Base-by-base conservation (phyloP, 2,329 filamentous ascomycete species). In the Aphanoascus verrucosus region DNA sequence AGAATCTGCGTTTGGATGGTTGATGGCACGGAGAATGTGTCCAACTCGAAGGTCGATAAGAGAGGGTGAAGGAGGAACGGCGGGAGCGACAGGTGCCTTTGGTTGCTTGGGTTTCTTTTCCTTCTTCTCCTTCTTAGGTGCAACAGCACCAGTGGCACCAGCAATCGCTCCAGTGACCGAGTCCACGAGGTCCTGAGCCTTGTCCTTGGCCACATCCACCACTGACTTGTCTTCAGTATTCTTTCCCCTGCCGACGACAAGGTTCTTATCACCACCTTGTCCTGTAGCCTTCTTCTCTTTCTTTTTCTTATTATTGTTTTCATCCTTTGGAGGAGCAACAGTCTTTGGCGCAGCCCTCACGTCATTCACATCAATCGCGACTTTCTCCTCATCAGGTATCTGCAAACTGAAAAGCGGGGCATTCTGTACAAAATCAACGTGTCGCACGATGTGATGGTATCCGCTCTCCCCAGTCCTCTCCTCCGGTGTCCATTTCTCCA, bases 271-370 rank as follows among this genome's bases (percentile, higher is more conserved):
- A 58, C 57, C 34, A 47, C 40, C 45, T 15, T 23, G 37, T 40
- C 42, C 57, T 94, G 95, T 74, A 94, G 88, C 94, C 84, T 95
- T 90, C 77, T 94, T 94, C 84, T 95, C 86, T 78, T 95, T 95
- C 84, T 95, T 89, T 77, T 94, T 94, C 84, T 95, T 96, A 72
- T 91, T 81, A 46, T 85, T 83, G 78, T 96, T 90, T 77, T 96
- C 96, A 78, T 96, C 91, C 54, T 89, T 89, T 78, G 94, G 94
- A 63, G 86, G 82, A 61, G 95, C 89, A 57, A 91, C 82, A 17
- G 86, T 86, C 62, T 91, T 91, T 74, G 93, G 91, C 63, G 90
- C 84, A 69, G 89, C 90, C 58, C 88, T 78, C 56, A 97, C 80
- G 62, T 90, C 85, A 63, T 89, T 83, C 49, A 81, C 74, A 68